Conservation (phyloP, 1,284 basidiomycete genomes). For the Ceratobasidium theobromae region DNA sequence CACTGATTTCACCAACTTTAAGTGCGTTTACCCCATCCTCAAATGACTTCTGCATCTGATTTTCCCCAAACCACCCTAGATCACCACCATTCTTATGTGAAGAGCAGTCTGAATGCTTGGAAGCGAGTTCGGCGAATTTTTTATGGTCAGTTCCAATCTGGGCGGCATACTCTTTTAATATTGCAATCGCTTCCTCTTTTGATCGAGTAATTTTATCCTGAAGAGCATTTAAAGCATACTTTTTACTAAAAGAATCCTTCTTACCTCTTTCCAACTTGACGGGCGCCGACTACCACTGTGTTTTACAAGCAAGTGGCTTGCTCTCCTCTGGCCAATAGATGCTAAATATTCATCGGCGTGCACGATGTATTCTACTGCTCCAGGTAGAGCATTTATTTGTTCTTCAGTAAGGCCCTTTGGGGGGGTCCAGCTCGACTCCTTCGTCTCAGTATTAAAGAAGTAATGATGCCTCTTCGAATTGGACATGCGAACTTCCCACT, state of each 20-base stretch:
- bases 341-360: conserved; percentile 37
- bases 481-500: conserved; percentile 89
- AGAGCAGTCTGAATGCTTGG: conserved; percentile 80
- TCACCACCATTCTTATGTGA: conserved; percentile 81
- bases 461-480: conserved; percentile 80
- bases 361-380: conserved; percentile 59
- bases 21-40: conserved; percentile 88
- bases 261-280: conserved; percentile 88
- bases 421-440: conserved; percentile 80
- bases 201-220: conserved; percentile 82
- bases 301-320: conserved; percentile 94
- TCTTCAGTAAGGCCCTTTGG: conserved; percentile 68
- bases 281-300: conserved; percentile 85
- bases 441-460: conserved; percentile 78
- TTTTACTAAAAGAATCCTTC: conserved; percentile 44
- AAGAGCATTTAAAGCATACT: neutral
- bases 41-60: conserved; percentile 98
- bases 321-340: conserved; percentile 69
- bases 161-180: conserved; percentile 64
- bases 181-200: conserved; percentile 85
- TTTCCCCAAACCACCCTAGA: conserved; percentile 80
- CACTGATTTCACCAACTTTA: conserved; percentile 81
- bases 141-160: conserved; percentile 59
- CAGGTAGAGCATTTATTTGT: conserved; percentile 66
- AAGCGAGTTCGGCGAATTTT: conserved; percentile 76